Evolutionary conservation across 75 land plant species (phyloP).

Genomic region (Pinus albicaulis): DNA sequence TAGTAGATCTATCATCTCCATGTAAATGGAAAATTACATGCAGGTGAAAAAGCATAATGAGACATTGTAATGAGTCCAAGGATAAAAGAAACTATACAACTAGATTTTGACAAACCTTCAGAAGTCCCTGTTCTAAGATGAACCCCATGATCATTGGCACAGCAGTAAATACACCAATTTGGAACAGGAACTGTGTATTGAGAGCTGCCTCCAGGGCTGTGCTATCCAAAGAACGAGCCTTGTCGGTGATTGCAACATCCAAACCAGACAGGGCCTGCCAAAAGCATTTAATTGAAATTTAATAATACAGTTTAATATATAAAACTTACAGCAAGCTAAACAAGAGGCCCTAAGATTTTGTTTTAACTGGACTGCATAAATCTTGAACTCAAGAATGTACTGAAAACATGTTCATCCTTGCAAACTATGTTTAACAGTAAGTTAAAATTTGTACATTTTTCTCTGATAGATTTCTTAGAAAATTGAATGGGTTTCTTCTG

Average conservation of each 20-base stretch:
- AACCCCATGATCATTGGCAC: conserved; percentile 94
- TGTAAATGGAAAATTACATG: background rate
- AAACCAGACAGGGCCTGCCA: conserved; percentile 90
- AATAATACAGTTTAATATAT: background rate
- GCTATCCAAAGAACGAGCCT: conserved; percentile 48
- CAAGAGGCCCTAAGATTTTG: background rate
- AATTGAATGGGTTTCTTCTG: background rate
- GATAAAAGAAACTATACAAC: background rate
- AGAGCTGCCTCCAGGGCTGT: conserved; percentile 85
- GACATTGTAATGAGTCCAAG: background rate
- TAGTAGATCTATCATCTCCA: background rate
- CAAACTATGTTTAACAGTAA: background rate
- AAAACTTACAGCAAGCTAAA: background rate
- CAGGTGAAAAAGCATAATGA: background rate
- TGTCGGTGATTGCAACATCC: conserved; percentile 39
- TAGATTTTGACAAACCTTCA: conserved; percentile 42
- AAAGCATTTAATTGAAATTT: background rate
- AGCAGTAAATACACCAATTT: conserved; percentile 94
- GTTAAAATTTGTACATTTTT: background rate
- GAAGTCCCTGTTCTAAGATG: conserved; percentile 76
- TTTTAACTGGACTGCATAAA: background rate
- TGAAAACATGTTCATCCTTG: background rate
- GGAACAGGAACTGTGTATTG: conserved; percentile 84
- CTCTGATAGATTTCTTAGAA: background rate
- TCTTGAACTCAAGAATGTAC: background rate